phyloP scores from a whole-genome alignment of 83 land plant genomes.

The Diphasiastrum complanatum region DNA sequence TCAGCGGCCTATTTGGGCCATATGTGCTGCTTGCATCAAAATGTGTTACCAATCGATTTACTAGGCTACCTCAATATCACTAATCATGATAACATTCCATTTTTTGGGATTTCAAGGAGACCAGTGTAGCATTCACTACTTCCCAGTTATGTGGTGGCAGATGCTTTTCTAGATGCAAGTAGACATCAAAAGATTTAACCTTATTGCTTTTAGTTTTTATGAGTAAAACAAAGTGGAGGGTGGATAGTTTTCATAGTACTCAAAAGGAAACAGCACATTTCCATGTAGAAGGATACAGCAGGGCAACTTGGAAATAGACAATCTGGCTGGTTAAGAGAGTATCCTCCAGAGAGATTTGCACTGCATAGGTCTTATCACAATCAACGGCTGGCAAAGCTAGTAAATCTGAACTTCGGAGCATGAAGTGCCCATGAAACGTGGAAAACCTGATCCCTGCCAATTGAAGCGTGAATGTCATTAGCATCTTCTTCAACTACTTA shows the following conservation, averaged over 20 bases:
- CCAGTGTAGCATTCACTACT: not conserved
- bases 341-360: slow-evolving; percentile 7
- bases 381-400: slow-evolving; percentile 12
- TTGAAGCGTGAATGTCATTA: not conserved
- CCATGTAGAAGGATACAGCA: not conserved
- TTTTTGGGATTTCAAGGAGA: no score
- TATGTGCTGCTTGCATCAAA: no score
- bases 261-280: not conserved
- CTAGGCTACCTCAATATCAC: no score
- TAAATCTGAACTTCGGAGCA: slow-evolving; percentile 10
- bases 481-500: not conserved
- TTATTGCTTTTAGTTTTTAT: not conserved
- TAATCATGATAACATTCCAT: no score
- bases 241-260: not conserved
- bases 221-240: not conserved
- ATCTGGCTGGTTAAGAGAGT: not conserved
- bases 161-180: no score
- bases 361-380: slow-evolving; percentile 11
- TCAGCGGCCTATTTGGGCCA: no score
- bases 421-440: slow-evolving; percentile 12
- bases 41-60: no score
- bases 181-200: no score
- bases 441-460: slow-evolving; percentile 11
- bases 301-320: slow-evolving; percentile 12
- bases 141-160: no score